Base-by-base conservation (phyloP, 768 basidiomycete species). In the Lactarius sanguifluus region DNA sequence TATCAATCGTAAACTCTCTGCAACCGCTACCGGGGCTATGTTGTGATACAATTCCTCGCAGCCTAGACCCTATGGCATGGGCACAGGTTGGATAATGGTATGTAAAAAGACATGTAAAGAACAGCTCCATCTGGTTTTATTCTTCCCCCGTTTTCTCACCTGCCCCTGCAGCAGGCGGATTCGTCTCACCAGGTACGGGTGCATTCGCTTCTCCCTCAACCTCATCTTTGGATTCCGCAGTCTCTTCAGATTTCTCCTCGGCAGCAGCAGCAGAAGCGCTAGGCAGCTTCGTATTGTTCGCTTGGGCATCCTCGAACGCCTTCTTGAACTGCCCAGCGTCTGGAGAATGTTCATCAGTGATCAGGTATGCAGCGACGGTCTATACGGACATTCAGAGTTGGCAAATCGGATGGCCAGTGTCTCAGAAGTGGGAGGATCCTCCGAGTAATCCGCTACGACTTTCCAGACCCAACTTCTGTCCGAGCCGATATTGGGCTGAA, bases 391-490 rank as follows among this genome's bases (percentile, higher is more conserved):
- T 20, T 98, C 96, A 64, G 93, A 81, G 80, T 97, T 99, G 70
- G 94, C 96, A 73, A 99, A 98, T 64, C 97, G 92, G 76, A 99
- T 97, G 59, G 97, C 97, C 68, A 99, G 88, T 30, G 97, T 99
- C 80, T 98, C 97, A 25, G 95, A 77, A 55, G 93, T 90, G 28
- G 96, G 86, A 56, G 92, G 94, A 61, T 83, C 81, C 76, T 99
- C 97, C 61, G 96, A 87, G 76, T 92, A 96, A 78, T 99, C 97
- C 32, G 96, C 96, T 61, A 87, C 85, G 61, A 96, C 95, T 78
- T 97, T 96, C 91, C 92, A 98, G 40, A 99, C 96, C 97, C 97
- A 98, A 73, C 94, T 96, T 79, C 97, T 86, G 82, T 99, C 97
- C 59, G 96, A 98, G 60, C 96, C 96, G 73, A 98, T 93, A 79